A percentile compares a stretch with the other conserved stretches of the same genome.
Conservation (phyloP, 225 moss, liverwort and hornwort species). For the Neckera pumila region DNA sequence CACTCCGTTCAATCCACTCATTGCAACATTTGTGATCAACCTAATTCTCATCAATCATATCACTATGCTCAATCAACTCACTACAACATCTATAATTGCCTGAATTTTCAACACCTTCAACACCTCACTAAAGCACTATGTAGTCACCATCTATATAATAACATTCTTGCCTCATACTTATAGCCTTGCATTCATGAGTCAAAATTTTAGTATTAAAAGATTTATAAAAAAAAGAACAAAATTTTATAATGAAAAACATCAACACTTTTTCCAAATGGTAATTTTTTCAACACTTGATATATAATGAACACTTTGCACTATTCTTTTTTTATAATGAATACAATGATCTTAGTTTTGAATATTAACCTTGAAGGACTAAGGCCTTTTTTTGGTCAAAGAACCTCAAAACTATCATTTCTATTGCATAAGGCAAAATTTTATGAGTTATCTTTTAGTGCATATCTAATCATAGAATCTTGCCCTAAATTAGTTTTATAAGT, state of each 20-base stretch:
- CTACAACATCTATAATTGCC: too few species aligned
- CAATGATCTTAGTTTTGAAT: neutral
- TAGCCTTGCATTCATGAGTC: neutral
- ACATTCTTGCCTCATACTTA: neutral
- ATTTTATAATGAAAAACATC: neutral
- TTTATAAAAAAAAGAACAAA: neutral
- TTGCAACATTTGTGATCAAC: too few species aligned
- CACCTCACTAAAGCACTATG: neutral
- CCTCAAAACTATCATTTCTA: too few species aligned
- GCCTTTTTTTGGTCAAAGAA: neutral
- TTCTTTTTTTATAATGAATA: neutral
- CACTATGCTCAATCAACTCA: too few species aligned
- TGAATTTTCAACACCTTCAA: neutral
- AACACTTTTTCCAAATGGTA: neutral
- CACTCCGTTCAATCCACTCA: too few species aligned
- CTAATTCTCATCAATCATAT: too few species aligned
- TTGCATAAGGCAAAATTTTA: too few species aligned
- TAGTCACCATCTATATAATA: neutral
- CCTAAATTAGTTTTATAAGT: neutral
- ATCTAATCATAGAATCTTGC: neutral
- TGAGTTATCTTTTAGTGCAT: neutral
- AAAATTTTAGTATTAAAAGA: neutral
- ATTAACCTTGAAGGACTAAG: rapidly evolving
- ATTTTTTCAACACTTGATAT: neutral
- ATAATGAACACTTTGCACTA: neutral